phyloP scores from a whole-genome alignment of 1,284 basidiomycete genomes.

The Irpex sp. region DNA sequence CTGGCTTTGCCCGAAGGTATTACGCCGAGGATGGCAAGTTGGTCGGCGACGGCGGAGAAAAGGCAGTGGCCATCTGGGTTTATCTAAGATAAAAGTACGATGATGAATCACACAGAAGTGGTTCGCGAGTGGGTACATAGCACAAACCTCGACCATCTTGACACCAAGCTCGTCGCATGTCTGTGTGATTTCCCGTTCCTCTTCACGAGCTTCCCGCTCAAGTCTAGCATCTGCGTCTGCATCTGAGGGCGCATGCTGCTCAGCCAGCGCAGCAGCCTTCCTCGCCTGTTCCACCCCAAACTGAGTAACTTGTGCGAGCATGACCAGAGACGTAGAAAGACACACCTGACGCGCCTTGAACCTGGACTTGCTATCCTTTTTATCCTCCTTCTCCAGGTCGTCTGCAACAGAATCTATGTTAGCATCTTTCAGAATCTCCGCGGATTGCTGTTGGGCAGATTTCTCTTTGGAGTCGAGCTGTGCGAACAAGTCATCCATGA shows the following conservation, averaged over 20 bases:
- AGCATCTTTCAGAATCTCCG: slow-evolving; percentile 45
- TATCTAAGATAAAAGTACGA: slow-evolving; percentile 48
- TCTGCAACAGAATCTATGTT: slow-evolving; percentile 38
- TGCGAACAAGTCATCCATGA: slow-evolving; percentile 70
- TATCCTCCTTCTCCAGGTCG: slow-evolving; percentile 34
- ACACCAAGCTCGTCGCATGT: slow-evolving; percentile 69
- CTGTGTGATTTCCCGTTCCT: slow-evolving; percentile 65
- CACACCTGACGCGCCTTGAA: slow-evolving; percentile 79
- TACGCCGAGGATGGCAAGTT: slow-evolving; percentile 65
- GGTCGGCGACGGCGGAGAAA: slow-evolving; percentile 91
- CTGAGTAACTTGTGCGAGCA: not conserved
- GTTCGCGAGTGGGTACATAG: no score
- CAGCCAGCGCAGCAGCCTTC: slow-evolving; percentile 69
- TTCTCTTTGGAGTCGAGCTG: slow-evolving; percentile 65
- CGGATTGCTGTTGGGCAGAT: slow-evolving; percentile 46
- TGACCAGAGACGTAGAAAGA: slow-evolving; percentile 3
- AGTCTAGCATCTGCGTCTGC: slow-evolving; percentile 62
- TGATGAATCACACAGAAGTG: slow-evolving; percentile 6
- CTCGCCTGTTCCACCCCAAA: slow-evolving; percentile 50
- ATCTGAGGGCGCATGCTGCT: slow-evolving; percentile 56
- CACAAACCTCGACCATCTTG: slow-evolving; percentile 66
- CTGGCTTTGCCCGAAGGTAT: slow-evolving; percentile 53
- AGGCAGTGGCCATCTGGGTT: slow-evolving; percentile 95
- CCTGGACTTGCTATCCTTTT: slow-evolving; percentile 68
- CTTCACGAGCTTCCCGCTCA: slow-evolving; percentile 67